Evolutionary conservation across 2,329 filamentous ascomycete species (phyloP).

Genomic region (Aspergillus arachidicola): DNA sequence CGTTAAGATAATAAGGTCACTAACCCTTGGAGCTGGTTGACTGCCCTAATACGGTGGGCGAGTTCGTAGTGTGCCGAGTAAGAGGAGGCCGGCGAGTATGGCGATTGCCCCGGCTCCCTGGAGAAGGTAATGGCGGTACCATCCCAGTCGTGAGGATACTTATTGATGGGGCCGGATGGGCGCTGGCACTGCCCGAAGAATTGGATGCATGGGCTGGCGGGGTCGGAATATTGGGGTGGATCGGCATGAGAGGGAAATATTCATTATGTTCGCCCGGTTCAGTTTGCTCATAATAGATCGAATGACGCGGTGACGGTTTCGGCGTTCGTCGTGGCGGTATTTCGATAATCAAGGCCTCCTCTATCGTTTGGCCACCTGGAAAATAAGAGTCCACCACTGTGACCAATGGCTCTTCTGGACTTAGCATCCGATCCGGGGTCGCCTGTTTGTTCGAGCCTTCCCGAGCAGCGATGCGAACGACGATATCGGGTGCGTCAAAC

Average conservation of each 20-base stretch:
- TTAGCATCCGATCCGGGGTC: conserved; percentile 68
- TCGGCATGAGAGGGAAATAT: conserved; percentile 77
- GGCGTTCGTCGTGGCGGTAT: conserved; percentile 76
- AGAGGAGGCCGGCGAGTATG: conserved; percentile 61
- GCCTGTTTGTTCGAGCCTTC: conserved; percentile 52
- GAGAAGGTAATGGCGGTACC: conserved; percentile 78
- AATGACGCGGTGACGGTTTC: conserved; percentile 71
- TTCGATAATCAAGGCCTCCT: conserved; percentile 90
- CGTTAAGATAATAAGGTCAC: conserved; percentile 29
- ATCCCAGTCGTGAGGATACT: conserved; percentile 80
- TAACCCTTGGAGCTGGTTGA: conserved; percentile 46
- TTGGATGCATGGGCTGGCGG: conserved; percentile 48
- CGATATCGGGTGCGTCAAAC: conserved; percentile 89
- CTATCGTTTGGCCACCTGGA: conserved; percentile 81
- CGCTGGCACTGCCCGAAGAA: conserved; percentile 44
- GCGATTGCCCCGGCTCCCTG: conserved; percentile 65
- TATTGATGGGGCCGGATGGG: conserved; percentile 65
- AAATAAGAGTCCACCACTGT: conserved; percentile 79
- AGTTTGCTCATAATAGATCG: conserved; percentile 51
- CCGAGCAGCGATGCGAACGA: conserved; percentile 74
- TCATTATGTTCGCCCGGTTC: conserved; percentile 74
- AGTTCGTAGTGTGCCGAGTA: conserved; percentile 75
- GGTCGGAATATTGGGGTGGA: conserved; percentile 38
- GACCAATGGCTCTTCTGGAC: conserved; percentile 82
- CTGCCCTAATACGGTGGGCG: conserved; percentile 68